Base-by-base conservation (phyloP, 2,329 filamentous ascomycete species). In the Thielaviopsis ethacetica region DNA sequence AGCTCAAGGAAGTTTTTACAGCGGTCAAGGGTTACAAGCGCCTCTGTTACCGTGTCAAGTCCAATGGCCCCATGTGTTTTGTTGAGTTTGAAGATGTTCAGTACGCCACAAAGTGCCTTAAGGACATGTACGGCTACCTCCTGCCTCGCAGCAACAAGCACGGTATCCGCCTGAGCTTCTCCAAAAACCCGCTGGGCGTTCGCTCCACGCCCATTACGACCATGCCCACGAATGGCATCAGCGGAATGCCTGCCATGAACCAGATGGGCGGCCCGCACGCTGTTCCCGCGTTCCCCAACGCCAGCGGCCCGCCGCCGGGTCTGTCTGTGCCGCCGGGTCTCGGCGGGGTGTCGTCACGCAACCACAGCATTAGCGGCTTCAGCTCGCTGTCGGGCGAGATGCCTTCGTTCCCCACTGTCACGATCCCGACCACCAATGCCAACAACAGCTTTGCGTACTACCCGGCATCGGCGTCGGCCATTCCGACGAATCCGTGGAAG, bases 61-160 rank as follows among this genome's bases (percentile, higher is more conserved):
- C 88, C 64, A 95, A 96, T 65, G 91, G 91, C 0, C 91, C 91
- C 1, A 97, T 97, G 91, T 97, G 93, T 69, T 97, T 97, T 70
- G 93, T 98, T 44, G 93, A 98, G 70, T 98, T 97, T 65, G 91
- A 97, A 67, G 91, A 96, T 66, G 79, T 95, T 12, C 86, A 88
- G 1, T 91, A 89, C 67, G 91, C 93, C 0, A 96, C 91, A 50
- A 95, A 93, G 71, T 86, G 91, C 1, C 77, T 97, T 2, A 83
- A 91, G 63, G 89, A 96, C 59, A 77, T 97, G 1, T 96, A 97
- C 66, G 93, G 93, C 0, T 82, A 86, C 55, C 83, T 81, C 54
- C 78, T 97, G 34, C 89, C 91, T 68, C 96, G 95, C 71, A 95
- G 90, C 66, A 81, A 89, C 67, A 96, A 95, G 69, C 91, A 91